Conservation (phyloP, 1,139 yeast genomes). For the Saccharomyces pastorianus region DNA sequence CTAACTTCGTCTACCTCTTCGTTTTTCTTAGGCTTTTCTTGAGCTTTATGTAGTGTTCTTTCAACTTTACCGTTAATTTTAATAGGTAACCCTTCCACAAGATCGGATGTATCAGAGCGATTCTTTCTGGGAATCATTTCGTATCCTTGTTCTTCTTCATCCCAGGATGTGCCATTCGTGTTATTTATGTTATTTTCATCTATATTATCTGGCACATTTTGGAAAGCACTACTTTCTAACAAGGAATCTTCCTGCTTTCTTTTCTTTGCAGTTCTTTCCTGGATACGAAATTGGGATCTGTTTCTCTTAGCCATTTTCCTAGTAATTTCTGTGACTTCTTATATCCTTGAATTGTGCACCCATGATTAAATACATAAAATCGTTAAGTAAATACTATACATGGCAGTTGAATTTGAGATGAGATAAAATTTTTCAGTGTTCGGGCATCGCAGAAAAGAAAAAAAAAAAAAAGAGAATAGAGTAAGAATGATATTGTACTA, state of each 20-base stretch:
- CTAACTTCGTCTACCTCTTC: conserved; percentile 25
- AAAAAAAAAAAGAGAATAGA: too few species aligned
- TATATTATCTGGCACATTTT: conserved; percentile 19
- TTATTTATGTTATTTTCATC: conserved; percentile 14
- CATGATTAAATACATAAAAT: not conserved
- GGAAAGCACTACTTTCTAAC: conserved; percentile 42
- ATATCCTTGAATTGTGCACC: not conserved
- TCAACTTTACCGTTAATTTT: conserved; percentile 65
- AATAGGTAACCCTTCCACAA: conserved; percentile 74
- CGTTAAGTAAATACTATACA: not conserved
- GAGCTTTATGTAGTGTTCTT: conserved; percentile 39
- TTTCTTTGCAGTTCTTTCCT: conserved; percentile 35
- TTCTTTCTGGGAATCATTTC: conserved; percentile 50
- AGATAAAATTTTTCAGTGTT: not conserved
- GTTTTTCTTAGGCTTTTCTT: conserved; percentile 21
- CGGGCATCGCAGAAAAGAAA: not conserved
- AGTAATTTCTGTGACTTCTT: not conserved
- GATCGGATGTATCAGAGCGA: conserved; percentile 34
- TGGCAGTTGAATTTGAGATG: not conserved
- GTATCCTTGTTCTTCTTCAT: conserved; percentile 63
- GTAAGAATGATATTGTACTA: too few species aligned
- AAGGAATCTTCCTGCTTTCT: conserved; percentile 45
- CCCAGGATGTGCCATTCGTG: conserved; percentile 33
- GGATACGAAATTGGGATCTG: conserved; percentile 23
- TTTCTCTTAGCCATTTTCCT: conserved; percentile 23